These are phyloP conservation scores for Acorus calamus DNA, from an alignment of 106 monocot species.

Conservation along the genomic window DNA sequence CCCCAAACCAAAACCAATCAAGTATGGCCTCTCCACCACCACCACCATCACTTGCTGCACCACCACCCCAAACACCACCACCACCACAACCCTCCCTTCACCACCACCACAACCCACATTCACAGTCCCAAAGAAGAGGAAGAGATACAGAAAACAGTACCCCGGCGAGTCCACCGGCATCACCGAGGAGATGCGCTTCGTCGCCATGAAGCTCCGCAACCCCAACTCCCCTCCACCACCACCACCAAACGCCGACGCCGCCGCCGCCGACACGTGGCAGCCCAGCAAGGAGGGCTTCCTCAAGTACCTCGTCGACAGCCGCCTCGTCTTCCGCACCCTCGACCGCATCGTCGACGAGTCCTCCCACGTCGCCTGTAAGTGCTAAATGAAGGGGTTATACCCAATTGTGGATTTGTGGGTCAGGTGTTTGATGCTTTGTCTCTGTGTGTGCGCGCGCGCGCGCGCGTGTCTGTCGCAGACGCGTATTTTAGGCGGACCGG, in stretches of 20 bases:
- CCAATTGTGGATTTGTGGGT: neutral
- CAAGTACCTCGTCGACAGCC: conserved; percentile 88
- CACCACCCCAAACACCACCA: neutral
- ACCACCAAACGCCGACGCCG: neutral
- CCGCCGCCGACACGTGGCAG: conserved; percentile 34
- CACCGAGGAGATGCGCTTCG: conserved; percentile 94
- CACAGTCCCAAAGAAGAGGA: conserved; percentile 32
- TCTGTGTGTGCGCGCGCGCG: neutral
- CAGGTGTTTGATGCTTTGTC: neutral
- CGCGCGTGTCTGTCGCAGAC: conserved; percentile 24
- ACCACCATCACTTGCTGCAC: neutral
- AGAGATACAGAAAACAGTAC: conserved; percentile 50
- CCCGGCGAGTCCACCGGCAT: conserved; percentile 84
- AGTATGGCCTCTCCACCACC: neutral
- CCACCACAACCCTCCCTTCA: neutral
- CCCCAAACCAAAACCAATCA: too few relatives aligned
- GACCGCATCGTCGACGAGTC: conserved; percentile 77
- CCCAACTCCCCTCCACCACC: neutral
- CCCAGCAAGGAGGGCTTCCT: conserved; percentile 78
- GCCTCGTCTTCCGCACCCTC: conserved; percentile 68
- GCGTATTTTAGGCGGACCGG: conserved; percentile 80
- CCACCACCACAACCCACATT: neutral
- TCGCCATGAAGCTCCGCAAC: conserved; percentile 73
- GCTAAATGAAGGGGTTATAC: neutral
- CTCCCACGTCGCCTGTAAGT: conserved; percentile 75